Conservation (phyloP, 140 eudicot genomes). For the Cichorium intybus region DNA sequence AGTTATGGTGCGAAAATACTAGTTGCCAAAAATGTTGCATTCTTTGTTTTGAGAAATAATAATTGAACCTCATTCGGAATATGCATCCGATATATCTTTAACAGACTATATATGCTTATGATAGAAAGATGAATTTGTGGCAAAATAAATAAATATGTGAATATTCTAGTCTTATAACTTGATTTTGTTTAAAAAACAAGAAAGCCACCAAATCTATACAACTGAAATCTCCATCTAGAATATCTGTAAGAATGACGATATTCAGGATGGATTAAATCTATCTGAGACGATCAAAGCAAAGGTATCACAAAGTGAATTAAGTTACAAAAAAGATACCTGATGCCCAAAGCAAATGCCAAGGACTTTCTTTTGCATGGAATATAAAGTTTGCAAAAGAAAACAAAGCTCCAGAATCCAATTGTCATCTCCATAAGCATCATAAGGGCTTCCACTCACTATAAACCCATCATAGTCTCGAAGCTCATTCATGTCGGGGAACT, state of each 20-base stretch:
- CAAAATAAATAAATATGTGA: background rate
- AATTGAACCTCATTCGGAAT: background rate
- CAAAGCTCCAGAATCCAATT: slow-evolving; percentile 73
- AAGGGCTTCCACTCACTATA: slow-evolving; percentile 85
- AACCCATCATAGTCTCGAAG: slow-evolving; percentile 66
- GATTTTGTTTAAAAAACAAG: background rate
- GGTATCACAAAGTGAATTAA: background rate
- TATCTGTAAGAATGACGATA: background rate
- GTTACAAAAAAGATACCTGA: slow-evolving; percentile 43
- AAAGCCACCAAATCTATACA: background rate
- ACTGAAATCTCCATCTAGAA: background rate
- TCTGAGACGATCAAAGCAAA: too few species aligned
- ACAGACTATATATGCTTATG: background rate
- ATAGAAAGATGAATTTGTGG: background rate
- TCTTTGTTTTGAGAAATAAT: too few species aligned
- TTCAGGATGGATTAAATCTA: background rate
- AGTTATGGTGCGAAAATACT: too few species aligned
- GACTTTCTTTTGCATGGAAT: slow-evolving; percentile 61
- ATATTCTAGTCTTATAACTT: background rate
- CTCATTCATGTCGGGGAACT: slow-evolving; percentile 50
- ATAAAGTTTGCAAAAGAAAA: slow-evolving; percentile 52
- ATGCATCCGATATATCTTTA: background rate
- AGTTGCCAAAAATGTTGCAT: background rate
- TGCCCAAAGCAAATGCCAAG: slow-evolving; percentile 94
- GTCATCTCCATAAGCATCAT: slow-evolving; percentile 78